Evolutionary conservation across 140 eudicot species (phyloP).

Genomic region (Flaveria floridana): DNA sequence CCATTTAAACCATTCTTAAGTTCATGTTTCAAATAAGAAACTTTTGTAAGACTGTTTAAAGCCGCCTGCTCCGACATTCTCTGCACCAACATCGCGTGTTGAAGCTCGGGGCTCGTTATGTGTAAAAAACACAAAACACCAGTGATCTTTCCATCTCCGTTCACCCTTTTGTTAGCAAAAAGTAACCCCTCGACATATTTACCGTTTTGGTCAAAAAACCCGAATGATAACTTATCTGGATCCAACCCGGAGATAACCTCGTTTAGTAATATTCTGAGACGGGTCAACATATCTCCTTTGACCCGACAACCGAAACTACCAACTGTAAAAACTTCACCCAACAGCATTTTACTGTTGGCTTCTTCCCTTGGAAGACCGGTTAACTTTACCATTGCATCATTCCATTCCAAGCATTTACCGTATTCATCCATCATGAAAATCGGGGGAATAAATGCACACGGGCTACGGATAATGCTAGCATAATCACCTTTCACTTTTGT

Average conservation of each 20-base stretch:
- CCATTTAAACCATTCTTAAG: constrained; percentile 51
- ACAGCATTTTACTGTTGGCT: constrained; percentile 46
- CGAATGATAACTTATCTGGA: constrained; percentile 49
- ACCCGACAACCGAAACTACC: constrained; percentile 59
- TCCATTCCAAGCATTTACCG: constrained; percentile 67
- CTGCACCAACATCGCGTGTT: constrained; percentile 61
- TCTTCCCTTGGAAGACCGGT: constrained; percentile 55
- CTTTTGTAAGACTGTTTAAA: constrained; percentile 47
- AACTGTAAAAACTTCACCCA: constrained; percentile 61
- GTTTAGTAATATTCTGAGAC: constrained; percentile 50
- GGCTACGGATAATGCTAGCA: constrained; percentile 51
- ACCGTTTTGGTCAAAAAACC: constrained; percentile 49
- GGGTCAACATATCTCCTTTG: constrained; percentile 59
- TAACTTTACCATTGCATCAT: constrained; percentile 53
- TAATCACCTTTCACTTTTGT: constrained; percentile 59
- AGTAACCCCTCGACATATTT: constrained; percentile 56
- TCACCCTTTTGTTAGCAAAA: constrained; percentile 55
- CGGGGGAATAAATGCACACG: constrained; percentile 60
- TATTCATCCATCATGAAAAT: constrained; percentile 67
- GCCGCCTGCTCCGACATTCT: constrained; percentile 56
- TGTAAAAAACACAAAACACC: constrained; percentile 68
- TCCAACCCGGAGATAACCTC: constrained; percentile 51
- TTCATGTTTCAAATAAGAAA: constrained; percentile 48
- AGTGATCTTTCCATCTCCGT: constrained; percentile 50
- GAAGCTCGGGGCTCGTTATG: constrained; percentile 66